Evolutionary conservation across 192 early-diverging fungal genomes (phyloP).

Genomic region (Chytriomyces sp.): DNA sequence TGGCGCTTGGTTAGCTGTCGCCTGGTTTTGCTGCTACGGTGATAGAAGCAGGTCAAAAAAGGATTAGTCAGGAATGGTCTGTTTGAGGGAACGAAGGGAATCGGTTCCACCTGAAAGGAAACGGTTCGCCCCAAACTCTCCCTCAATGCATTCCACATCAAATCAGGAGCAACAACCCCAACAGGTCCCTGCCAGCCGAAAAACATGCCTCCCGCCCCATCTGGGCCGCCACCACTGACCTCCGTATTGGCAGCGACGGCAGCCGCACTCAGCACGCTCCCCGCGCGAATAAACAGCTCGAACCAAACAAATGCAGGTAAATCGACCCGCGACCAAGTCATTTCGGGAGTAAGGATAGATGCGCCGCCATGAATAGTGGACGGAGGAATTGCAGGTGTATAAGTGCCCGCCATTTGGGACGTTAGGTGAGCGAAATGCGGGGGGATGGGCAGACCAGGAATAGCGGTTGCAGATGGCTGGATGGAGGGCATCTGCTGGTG

Average conservation of each 20-base stretch:
- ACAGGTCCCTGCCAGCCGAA: slow-evolving; percentile 32
- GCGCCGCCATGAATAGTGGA: too few relatives aligned
- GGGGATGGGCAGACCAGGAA: slow-evolving; percentile 21
- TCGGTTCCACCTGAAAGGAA: slow-evolving; percentile 1
- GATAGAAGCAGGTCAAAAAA: too few relatives aligned
- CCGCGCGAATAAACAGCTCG: slow-evolving; percentile 33
- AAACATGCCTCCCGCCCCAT: not conserved
- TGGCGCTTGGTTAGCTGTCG: too few relatives aligned
- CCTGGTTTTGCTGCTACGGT: too few relatives aligned
- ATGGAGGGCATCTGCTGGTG: not conserved
- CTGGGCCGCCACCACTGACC: not conserved
- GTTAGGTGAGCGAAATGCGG: slow-evolving; percentile 18
- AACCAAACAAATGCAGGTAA: slow-evolving; percentile 34
- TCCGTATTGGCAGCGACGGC: slow-evolving; percentile 20
- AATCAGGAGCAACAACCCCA: slow-evolving; percentile 29
- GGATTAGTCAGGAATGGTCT: not conserved
- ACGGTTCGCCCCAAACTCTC: not conserved
- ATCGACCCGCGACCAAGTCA: slow-evolving; percentile 30
- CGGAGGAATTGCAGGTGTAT: too few relatives aligned
- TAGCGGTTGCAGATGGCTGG: slow-evolving; percentile 3
- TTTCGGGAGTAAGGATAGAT: slow-evolving; percentile 17
- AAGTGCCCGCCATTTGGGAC: not conserved
- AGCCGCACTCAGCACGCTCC: slow-evolving; percentile 25
- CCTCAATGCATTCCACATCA: slow-evolving; percentile 30
- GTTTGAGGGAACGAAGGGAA: not conserved